These are phyloP conservation scores for Albugo candida DNA, from an alignment of 352 stramenopile genomes.

Conservation along the genomic window DNA sequence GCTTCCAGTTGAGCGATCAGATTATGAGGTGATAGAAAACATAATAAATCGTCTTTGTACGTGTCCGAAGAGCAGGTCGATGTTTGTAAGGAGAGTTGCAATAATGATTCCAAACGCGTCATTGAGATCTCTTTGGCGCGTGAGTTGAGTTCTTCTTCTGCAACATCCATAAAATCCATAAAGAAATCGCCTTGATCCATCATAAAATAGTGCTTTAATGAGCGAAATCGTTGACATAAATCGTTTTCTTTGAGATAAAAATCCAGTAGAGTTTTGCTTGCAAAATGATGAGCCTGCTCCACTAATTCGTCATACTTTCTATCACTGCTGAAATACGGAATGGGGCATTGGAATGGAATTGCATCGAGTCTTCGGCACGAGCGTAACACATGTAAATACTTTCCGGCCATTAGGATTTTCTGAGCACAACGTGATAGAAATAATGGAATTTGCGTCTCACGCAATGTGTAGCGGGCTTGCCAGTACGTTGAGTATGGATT, in stretches of 20 bases:
- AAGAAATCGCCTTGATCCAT: constrained; percentile 98
- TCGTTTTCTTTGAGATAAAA: constrained; percentile 74
- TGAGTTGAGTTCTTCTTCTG: constrained; percentile 86
- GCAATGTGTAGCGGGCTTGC: constrained; percentile 71
- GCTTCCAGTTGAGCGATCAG: constrained; percentile 86
- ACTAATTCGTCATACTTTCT: constrained; percentile 69
- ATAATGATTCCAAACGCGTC: constrained; percentile 82
- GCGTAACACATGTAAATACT: constrained; percentile 84
- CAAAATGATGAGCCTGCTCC: constrained; percentile 63
- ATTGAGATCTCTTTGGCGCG: constrained; percentile 74
- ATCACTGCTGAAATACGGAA: constrained; percentile 40
- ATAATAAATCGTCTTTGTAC: constrained; percentile 83
- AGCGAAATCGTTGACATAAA: constrained; percentile 47
- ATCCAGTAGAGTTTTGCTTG: constrained; percentile 48
- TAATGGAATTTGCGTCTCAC: constrained; percentile 52
- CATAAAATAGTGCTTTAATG: constrained; percentile 96
- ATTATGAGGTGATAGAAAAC: constrained; percentile 68
- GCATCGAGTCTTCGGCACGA: constrained; percentile 61
- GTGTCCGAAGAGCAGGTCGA: constrained; percentile 75
- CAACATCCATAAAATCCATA: constrained; percentile 94
- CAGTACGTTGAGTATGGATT: constrained; percentile 84
- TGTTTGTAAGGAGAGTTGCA: constrained; percentile 87
- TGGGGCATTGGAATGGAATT: constrained; percentile 55
- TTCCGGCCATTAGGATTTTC: constrained; percentile 81
- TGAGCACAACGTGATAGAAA: constrained; percentile 53